Evolutionary conservation across 257 asterid species (phyloP).

Genomic region (Paulownia fortunei): DNA sequence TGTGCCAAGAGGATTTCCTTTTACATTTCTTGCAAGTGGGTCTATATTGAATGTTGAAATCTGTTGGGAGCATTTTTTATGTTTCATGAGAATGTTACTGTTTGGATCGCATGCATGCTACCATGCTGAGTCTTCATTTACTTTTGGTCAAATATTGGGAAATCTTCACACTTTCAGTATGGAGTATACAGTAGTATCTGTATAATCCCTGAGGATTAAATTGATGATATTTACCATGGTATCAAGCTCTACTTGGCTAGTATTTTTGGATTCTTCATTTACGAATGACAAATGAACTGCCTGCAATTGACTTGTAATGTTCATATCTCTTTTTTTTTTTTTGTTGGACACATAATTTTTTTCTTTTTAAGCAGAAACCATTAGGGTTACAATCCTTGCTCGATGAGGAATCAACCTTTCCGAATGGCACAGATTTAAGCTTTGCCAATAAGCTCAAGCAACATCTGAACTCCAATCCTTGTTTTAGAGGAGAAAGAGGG

Average conservation of each 20-base stretch:
- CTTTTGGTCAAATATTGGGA: not conserved
- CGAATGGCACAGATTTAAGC: slow-evolving; percentile 86
- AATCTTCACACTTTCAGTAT: not conserved
- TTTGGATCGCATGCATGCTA: not conserved
- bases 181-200: not conserved
- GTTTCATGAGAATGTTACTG: not conserved
- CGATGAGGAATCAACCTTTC: slow-evolving; percentile 90
- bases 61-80: not conserved
- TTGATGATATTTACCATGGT: not conserved
- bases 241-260: not conserved
- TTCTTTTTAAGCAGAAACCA: slow-evolving; percentile 71
- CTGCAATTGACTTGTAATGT: not conserved
- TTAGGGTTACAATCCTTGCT: slow-evolving; percentile 77
- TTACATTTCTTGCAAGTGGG: not conserved
- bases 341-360: slow-evolving; percentile 7
- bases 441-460: slow-evolving; percentile 87
- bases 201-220: not conserved
- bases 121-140: not conserved
- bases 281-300: slow-evolving; percentile 17
- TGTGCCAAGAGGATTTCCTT: not conserved
- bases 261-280: not conserved
- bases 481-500: slow-evolving; percentile 77
- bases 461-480: slow-evolving; percentile 69
- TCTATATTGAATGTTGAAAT: not conserved
- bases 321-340: slow-evolving; percentile 1